Evolutionary conservation across 2,329 filamentous ascomycete genomes (phyloP).

Genomic region (Fusarium sp.): DNA sequence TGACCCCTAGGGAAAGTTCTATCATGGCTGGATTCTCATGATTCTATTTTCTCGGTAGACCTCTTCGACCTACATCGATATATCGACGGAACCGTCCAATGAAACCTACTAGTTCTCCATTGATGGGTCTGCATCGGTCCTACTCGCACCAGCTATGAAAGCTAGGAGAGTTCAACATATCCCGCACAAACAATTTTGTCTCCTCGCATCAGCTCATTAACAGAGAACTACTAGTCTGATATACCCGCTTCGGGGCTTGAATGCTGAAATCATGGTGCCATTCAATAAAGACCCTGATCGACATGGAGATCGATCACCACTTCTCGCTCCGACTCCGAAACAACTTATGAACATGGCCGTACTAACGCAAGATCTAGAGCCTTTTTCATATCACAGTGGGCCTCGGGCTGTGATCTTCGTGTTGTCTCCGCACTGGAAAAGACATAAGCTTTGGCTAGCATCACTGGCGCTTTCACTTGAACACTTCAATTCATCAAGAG

Average conservation of each 20-base stretch:
- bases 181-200: conserved; percentile 2
- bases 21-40: background rate
- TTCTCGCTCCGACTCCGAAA: conserved; percentile 1
- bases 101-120: background rate
- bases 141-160: conserved; percentile 25
- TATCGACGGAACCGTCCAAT: conserved; percentile 6
- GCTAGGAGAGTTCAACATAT: conserved; percentile 9
- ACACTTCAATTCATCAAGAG: conserved; percentile 7
- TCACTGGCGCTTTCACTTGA: conserved; percentile 9
- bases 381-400: conserved; percentile 1
- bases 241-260: conserved; percentile 7
- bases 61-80: background rate
- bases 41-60: background rate
- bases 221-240: conserved; percentile 4
- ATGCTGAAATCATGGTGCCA: background rate
- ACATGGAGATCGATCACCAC: conserved; percentile 8
- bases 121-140: conserved; percentile 22
- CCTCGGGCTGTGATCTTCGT: conserved; percentile 3
- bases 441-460: conserved; percentile 34
- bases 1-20: background rate
- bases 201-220: conserved; percentile 6
- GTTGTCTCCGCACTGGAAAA: conserved; percentile 21
- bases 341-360: background rate
- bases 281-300: conserved; percentile 36
- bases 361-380: conserved; percentile 6